These are phyloP conservation scores for Litsea cubeba DNA, from an alignment of 164 flowering plant genomes.

Conservation along the genomic window DNA sequence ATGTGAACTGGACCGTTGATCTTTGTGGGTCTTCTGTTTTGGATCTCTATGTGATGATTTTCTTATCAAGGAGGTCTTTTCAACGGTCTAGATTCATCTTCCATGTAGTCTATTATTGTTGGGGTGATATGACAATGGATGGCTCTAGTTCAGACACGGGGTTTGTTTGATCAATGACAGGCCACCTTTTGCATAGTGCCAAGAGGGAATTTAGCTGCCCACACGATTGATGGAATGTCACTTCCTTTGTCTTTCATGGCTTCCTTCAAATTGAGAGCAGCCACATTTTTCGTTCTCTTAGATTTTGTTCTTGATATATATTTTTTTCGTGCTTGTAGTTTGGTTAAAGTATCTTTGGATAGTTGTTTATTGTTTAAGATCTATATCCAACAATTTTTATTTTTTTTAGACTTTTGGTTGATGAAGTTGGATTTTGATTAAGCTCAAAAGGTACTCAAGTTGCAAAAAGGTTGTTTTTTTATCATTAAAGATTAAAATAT, in stretches of 20 bases:
- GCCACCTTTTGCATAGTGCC: constrained; percentile 17
- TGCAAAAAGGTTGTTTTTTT: no score
- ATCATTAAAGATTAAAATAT: no score
- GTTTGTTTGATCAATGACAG: constrained; percentile 11
- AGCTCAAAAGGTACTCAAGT: no score
- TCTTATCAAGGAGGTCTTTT: background rate
- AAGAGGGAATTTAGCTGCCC: background rate
- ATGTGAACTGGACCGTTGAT: background rate
- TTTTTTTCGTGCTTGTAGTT: background rate
- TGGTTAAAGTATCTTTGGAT: background rate
- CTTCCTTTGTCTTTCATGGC: background rate
- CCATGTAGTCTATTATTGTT: background rate
- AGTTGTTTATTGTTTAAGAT: no score
- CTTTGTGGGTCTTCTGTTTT: background rate
- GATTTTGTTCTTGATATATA: background rate
- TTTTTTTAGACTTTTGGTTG: background rate
- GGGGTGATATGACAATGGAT: background rate
- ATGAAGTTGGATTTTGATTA: no score
- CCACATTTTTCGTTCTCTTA: background rate
- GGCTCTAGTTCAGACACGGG: constrained; percentile 15
- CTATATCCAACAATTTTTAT: background rate
- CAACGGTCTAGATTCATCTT: background rate
- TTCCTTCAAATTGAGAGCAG: constrained; percentile 15
- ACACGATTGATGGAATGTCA: constrained; percentile 9
- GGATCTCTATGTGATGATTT: background rate